Evolutionary conservation across 495 filamentous ascomycete species (phyloP).

Genomic region (Aspergillus campestris): DNA sequence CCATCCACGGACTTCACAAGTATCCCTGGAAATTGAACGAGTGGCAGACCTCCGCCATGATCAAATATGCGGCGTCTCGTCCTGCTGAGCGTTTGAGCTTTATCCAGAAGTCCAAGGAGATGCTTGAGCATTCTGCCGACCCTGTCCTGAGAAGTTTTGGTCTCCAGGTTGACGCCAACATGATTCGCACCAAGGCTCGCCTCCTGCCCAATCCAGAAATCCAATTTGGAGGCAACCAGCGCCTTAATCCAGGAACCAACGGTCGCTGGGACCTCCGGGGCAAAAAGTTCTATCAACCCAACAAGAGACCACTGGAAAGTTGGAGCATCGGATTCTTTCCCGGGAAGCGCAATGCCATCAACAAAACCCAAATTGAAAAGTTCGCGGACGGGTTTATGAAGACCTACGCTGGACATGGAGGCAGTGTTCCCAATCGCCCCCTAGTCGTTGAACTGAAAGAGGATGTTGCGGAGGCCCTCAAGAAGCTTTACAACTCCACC

Average conservation of each 20-base stretch:
- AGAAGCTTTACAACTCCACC: conserved; percentile 40
- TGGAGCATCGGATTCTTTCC: conserved; percentile 64
- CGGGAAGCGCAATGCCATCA: conserved; percentile 30
- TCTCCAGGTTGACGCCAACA: conserved; percentile 51
- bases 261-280: conserved; percentile 85
- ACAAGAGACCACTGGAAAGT: conserved; percentile 47
- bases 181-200: conserved; percentile 60
- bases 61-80: conserved; percentile 67
- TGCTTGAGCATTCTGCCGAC: conserved; percentile 63
- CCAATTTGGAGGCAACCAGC: conserved; percentile 45
- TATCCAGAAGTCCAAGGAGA: conserved; percentile 54
- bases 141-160: conserved; percentile 58
- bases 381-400: conserved; percentile 55
- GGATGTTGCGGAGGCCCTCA: conserved; percentile 45
- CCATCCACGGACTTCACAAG: conserved; percentile 55
- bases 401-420: conserved; percentile 65
- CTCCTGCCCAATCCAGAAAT: conserved; percentile 64
- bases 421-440: conserved; percentile 38
- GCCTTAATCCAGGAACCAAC: conserved; percentile 42
- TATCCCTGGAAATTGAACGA: conserved; percentile 74
- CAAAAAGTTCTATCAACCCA: conserved; percentile 60
- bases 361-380: conserved; percentile 34
- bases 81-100: conserved; percentile 53
- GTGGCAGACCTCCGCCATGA: conserved; percentile 64
- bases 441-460: conserved; percentile 22